Conservation (phyloP, 2,329 filamentous ascomycete species). For the Metarhizium humberi region DNA sequence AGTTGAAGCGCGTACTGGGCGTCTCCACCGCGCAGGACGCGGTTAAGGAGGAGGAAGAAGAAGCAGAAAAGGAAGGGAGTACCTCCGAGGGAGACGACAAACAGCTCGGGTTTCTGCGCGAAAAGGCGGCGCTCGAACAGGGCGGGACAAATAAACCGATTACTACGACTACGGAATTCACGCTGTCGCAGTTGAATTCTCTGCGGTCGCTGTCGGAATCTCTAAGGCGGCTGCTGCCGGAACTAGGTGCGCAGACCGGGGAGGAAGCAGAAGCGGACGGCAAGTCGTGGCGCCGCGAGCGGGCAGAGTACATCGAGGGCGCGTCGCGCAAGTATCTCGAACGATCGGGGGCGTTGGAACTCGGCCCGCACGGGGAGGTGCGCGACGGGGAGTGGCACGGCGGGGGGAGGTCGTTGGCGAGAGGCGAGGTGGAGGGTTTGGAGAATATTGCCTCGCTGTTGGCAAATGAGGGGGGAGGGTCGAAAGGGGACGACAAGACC, state of each 20-base stretch:
- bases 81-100: constrained; percentile 1
- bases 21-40: constrained; percentile 13
- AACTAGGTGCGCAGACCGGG: constrained; percentile 29
- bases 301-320: constrained; percentile 74
- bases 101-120: constrained; percentile 48
- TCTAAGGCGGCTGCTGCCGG: constrained; percentile 57
- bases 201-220: constrained; percentile 55
- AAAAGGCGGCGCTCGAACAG: constrained; percentile 39
- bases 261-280: constrained; percentile 22
- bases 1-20: constrained; percentile 43
- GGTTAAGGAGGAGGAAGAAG: constrained; percentile 3
- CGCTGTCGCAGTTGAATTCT: constrained; percentile 73
- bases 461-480: constrained; percentile 13
- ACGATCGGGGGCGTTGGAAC: constrained; percentile 54
- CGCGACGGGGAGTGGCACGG: constrained; percentile 57
- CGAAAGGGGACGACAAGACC: constrained; percentile 10
- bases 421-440: constrained; percentile 47
- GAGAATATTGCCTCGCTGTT: constrained; percentile 41
- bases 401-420: constrained; percentile 37
- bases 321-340: constrained; percentile 72
- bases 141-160: constrained; percentile 47
- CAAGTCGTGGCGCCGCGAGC: constrained; percentile 55
- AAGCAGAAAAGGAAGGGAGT: background rate
- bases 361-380: constrained; percentile 51
- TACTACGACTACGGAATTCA: constrained; percentile 66